Conservation (phyloP, 495 filamentous ascomycete species). For the Talaromyces liani region DNA sequence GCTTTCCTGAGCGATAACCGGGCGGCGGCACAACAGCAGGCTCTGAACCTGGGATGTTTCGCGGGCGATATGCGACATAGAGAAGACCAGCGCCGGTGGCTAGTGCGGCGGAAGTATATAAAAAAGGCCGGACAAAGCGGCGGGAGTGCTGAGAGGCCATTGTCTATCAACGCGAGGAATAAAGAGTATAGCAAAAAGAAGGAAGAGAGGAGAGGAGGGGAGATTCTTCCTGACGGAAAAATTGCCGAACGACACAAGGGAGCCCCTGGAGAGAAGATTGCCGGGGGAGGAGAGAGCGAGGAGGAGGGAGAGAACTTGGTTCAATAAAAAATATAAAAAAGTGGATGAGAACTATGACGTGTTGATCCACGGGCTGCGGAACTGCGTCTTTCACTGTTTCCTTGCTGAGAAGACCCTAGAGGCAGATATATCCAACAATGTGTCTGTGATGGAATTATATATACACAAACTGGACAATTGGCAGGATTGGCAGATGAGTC, state of each 20-base stretch:
- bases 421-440: neutral
- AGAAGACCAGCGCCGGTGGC: slow-evolving; percentile 55
- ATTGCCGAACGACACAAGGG: neutral
- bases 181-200: slow-evolving; percentile 15
- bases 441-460: neutral
- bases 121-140: slow-evolving; percentile 49
- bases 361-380: slow-evolving; percentile 13
- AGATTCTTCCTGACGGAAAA: neutral
- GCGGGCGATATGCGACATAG: slow-evolving; percentile 74
- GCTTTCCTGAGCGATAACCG: slow-evolving; percentile 69
- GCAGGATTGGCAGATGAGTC: neutral
- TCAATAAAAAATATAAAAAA: neutral
- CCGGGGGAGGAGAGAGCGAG: slow-evolving; percentile 7
- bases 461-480: too few species aligned
- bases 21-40: slow-evolving; percentile 74
- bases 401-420: neutral
- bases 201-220: slow-evolving; percentile 4
- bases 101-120: slow-evolving; percentile 54
- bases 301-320: neutral
- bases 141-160: slow-evolving; percentile 55
- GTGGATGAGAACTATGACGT: slow-evolving; percentile 1
- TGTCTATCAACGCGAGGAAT: slow-evolving; percentile 16
- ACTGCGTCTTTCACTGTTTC: neutral
- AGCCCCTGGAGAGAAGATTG: slow-evolving; percentile 5
- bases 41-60: slow-evolving; percentile 79